Percentiles rank a stretch among this genome's conserved stretches.
Conservation (phyloP, 192 early-diverging fungal genomes). For the Entrophospora sp. region DNA sequence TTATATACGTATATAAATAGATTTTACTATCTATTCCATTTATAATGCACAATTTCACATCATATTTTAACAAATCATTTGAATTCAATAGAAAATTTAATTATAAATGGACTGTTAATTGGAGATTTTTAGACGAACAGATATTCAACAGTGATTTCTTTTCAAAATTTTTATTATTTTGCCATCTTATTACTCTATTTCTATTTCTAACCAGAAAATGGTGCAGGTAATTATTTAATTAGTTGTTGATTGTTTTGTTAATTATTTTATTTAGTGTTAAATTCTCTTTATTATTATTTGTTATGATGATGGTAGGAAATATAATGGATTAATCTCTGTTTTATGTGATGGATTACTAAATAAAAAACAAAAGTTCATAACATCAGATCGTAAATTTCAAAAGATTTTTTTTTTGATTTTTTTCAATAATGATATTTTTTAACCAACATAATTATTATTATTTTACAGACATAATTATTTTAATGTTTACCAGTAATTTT, state of each 20-base stretch:
- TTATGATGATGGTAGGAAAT: constrained; percentile 10
- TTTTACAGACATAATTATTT: constrained; percentile 46
- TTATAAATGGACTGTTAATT: constrained; percentile 95
- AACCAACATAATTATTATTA: neutral
- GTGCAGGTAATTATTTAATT: constrained; percentile 36
- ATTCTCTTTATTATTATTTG: neutral
- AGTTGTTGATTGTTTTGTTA: neutral
- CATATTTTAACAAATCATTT: constrained; percentile 73
- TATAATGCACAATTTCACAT: constrained; percentile 33
- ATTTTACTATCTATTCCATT: constrained; percentile 31
- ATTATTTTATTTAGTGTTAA: neutral
- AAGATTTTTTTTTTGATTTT: too few species aligned
- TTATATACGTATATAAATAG: constrained; percentile 7
- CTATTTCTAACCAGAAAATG: constrained; percentile 49
- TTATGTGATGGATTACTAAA: constrained; percentile 14
- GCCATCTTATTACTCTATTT: constrained; percentile 55
- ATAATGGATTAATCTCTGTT: constrained; percentile 28
- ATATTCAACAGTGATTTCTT: constrained; percentile 57
- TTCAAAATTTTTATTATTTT: constrained; percentile 45
- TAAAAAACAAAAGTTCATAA: constrained; percentile 18
- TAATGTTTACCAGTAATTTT: constrained; percentile 81
- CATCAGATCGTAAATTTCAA: constrained; percentile 28
- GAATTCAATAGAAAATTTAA: constrained; percentile 81
- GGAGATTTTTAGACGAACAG: constrained; percentile 69
- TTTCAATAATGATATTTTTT: too few species aligned